Evolutionary conservation across 805 yeast genomes (phyloP).

Genomic region (Yarrowia deformans): DNA sequence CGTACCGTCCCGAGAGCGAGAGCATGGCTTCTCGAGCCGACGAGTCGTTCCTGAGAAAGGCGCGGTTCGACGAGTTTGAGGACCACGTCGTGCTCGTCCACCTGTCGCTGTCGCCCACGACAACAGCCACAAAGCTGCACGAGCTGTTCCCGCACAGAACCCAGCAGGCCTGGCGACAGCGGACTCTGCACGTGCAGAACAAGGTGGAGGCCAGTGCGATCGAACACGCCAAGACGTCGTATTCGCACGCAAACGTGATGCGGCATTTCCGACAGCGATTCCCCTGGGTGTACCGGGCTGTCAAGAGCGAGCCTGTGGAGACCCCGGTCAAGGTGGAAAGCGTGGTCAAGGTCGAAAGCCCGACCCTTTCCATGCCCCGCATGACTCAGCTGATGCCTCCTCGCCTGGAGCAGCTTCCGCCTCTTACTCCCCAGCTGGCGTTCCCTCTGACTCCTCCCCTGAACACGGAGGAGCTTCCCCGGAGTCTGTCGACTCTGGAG

Average conservation of each 20-base stretch:
- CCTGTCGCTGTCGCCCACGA: slow-evolving; percentile 20
- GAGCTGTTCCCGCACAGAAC: slow-evolving; percentile 32
- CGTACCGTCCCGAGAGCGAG: slow-evolving; percentile 10
- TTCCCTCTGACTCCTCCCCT: slow-evolving; percentile 31
- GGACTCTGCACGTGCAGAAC: slow-evolving; percentile 31
- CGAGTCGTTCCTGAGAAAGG: slow-evolving; percentile 32
- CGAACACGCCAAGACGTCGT: slow-evolving; percentile 9
- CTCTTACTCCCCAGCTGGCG: neutral
- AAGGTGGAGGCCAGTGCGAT: neutral
- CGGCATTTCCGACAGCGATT: slow-evolving; percentile 23
- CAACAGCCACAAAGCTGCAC: slow-evolving; percentile 35
- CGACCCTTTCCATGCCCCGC: neutral
- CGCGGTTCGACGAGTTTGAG: slow-evolving; percentile 30
- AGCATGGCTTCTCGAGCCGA: slow-evolving; percentile 13
- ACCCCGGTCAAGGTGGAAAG: neutral
- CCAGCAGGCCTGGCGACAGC: slow-evolving; percentile 38
- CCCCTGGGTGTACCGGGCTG: slow-evolving; percentile 24
- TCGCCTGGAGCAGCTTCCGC: slow-evolving; percentile 15
- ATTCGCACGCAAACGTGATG: neutral
- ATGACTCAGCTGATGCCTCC: neutral
- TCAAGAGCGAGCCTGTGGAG: slow-evolving; percentile 4
- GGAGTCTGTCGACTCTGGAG: slow-evolving; percentile 12
- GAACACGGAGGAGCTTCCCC: slow-evolving; percentile 23
- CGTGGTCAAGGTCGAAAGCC: neutral
- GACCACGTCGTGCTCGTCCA: slow-evolving; percentile 18